These are phyloP conservation scores for Niebla homalea DNA, from an alignment of 495 filamentous ascomycete genomes.

Conservation along the genomic window DNA sequence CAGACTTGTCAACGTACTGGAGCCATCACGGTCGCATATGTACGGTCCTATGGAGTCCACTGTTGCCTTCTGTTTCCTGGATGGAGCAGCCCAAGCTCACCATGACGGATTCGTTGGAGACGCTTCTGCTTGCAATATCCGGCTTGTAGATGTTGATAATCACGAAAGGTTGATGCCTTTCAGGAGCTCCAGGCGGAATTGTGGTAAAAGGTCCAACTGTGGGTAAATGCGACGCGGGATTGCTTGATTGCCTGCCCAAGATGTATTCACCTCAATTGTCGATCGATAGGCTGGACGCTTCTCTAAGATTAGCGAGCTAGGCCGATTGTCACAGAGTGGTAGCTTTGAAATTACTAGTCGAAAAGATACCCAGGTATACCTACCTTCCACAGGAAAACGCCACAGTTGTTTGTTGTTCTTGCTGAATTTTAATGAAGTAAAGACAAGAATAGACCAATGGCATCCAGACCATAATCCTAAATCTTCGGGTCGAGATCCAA, in stretches of 20 bases:
- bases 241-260: slow-evolving; percentile 34
- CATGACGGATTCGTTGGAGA: slow-evolving; percentile 18
- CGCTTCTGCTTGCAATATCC: slow-evolving; percentile 19
- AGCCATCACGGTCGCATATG: slow-evolving; percentile 35
- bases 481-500: slow-evolving; percentile 48
- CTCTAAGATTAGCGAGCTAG: slow-evolving; percentile 41
- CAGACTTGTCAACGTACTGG: slow-evolving; percentile 18
- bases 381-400: neutral
- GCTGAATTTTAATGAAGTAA: neutral
- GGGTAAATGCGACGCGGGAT: slow-evolving; percentile 30
- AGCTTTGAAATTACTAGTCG: slow-evolving; percentile 45
- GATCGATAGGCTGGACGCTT: slow-evolving; percentile 28
- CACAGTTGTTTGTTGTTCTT: neutral
- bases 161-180: slow-evolving; percentile 32
- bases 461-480: slow-evolving; percentile 34
- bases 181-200: slow-evolving; percentile 39
- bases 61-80: neutral
- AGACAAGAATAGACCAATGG: neutral
- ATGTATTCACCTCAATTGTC: slow-evolving; percentile 28
- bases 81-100: neutral
- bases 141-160: slow-evolving; percentile 35
- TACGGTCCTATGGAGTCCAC: slow-evolving; percentile 39
- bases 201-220: slow-evolving; percentile 42
- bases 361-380: slow-evolving; percentile 43
- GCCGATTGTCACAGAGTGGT: slow-evolving; percentile 41